Evolutionary conservation across 2,329 filamentous ascomycete species (phyloP), one percentile per base, ranked within the genome.

Genomic region (Colletotrichum graminicola): DNA sequence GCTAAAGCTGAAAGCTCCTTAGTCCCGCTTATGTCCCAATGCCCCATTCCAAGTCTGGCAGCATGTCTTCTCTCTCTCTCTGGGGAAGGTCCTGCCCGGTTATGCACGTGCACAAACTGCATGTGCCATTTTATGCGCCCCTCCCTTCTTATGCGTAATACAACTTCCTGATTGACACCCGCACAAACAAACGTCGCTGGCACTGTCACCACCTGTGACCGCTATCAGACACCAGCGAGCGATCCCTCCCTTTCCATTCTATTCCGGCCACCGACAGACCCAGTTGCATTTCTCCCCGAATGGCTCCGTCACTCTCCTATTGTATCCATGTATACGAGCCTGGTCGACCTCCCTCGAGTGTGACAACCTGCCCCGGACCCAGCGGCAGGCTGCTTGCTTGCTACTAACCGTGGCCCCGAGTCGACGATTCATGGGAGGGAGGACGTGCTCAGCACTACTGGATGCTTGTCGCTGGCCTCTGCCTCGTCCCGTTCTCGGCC

Each of bases 111-210:
- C 49, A 67, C 57, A 57, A 49, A 36, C 63, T 14, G 11, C 54
- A 55, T 26, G 45, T 51, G 45, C 5, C 54, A 43, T 47, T 12
- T 55, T 55, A 71, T 71, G 63, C 63, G 56, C 16, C 11, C 45
- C 29, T 51, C 36, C 36, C 64, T 55, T 54, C 56, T 70, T 67
- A 70, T 70, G 67, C 63, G 62, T 63, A 67, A 39, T 41, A 47
- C 63, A 67, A 57, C 34, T 43, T 57, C 39, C 68, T 71, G 63
- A 68, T 71, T 65, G 49, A 54, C 64, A 21, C 52, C 26, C 61
- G 34, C 54, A 29, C 61, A 34, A 45, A 36, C 26, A 14, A 49
- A 55, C 36, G 7, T 54, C 57, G 59, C 66, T 23, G 57, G n/a
- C 41, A 52, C 67, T 62, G 62, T 57, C 51, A 63, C 51, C 43